phyloP scores from a whole-genome alignment of 2,329 filamentous ascomycete genomes.

The Colletotrichum sidae region DNA sequence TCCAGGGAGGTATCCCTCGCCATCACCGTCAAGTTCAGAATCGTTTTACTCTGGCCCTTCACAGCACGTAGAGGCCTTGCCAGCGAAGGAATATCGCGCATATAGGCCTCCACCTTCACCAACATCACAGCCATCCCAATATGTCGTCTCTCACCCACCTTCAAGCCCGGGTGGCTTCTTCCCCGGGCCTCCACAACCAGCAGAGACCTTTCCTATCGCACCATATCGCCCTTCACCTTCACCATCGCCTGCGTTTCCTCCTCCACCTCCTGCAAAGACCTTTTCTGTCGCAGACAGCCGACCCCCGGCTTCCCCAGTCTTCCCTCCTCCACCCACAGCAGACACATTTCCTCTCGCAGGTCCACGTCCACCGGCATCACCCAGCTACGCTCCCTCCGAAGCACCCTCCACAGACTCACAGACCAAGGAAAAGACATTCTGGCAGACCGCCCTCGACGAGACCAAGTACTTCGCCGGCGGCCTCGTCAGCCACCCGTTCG shows the following conservation, averaged over 20 bases:
- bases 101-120: background rate
- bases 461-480: constrained; percentile 75
- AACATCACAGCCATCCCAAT: background rate
- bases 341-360: constrained; percentile 18
- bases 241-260: background rate
- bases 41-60: constrained; percentile 17
- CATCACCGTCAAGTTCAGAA: background rate
- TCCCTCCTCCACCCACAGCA: constrained; percentile 3
- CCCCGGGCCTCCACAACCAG: background rate
- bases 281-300: background rate
- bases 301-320: background rate
- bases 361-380: background rate
- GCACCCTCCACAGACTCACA: constrained; percentile 5
- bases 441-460: constrained; percentile 65
- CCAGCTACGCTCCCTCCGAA: constrained; percentile 13
- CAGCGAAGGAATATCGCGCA: constrained; percentile 3
- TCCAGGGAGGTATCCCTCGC: constrained; percentile 4
- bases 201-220: background rate
- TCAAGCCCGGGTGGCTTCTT: background rate
- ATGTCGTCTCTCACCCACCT: background rate
- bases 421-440: constrained; percentile 42
- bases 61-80: constrained; percentile 10
- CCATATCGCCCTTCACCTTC: background rate
- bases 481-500: constrained; percentile 70
- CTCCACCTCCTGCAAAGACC: background rate